Conservation (phyloP, 352 stramenopile species). For the Phytopythium boreale region DNA sequence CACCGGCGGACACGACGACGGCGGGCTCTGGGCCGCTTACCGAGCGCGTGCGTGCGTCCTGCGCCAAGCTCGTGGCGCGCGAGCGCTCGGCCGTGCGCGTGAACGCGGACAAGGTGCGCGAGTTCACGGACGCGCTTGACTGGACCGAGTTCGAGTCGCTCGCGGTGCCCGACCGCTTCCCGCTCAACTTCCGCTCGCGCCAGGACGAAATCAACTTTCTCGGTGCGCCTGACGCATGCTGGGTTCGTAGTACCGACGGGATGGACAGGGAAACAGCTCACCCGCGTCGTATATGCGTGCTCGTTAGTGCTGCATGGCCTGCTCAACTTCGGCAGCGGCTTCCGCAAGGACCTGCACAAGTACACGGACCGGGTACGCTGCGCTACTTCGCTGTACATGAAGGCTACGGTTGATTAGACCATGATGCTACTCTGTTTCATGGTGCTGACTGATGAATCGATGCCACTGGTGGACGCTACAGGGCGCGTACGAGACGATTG, state of each 20-base stretch:
- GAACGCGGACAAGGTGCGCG: constrained; percentile 38
- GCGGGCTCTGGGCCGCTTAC: constrained; percentile 20
- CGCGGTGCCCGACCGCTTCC: constrained; percentile 50
- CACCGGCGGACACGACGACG: background rate
- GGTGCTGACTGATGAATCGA: background rate
- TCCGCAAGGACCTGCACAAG: constrained; percentile 75
- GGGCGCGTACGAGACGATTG: constrained; percentile 77
- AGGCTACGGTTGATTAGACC: too few relatives aligned
- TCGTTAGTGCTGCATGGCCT: constrained; percentile 53
- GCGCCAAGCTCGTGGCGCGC: constrained; percentile 40
- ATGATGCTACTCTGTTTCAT: background rate
- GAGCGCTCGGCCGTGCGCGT: constrained; percentile 45
- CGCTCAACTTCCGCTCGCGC: constrained; percentile 69
- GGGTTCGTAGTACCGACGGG: too few relatives aligned
- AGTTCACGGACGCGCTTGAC: constrained; percentile 55
- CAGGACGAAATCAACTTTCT: constrained; percentile 80
- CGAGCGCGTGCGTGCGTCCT: constrained; percentile 51
- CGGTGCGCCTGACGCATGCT: constrained; percentile 27
- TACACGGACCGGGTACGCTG: constrained; percentile 47
- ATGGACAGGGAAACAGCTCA: background rate
- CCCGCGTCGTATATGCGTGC: background rate
- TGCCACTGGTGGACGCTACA: constrained; percentile 8
- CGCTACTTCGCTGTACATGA: background rate
- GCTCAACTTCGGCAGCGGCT: constrained; percentile 82
- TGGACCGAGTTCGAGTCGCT: constrained; percentile 46